Conservation (phyloP, 2,329 filamentous ascomycete species). For the Apiospora arundinis region DNA sequence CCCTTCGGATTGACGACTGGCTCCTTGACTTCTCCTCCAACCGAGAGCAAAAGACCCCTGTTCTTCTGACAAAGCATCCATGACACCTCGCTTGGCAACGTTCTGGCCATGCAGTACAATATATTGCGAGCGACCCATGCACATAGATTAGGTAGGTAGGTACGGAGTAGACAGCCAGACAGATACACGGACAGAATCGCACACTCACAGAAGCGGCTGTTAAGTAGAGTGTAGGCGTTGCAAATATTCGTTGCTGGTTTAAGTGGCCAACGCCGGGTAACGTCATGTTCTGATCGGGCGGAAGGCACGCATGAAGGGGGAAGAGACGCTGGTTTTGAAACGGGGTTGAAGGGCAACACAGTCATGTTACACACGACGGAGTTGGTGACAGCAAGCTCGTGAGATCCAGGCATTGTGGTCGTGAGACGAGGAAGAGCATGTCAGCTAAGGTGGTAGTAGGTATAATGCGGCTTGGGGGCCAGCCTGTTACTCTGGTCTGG, state of each 20-base stretch:
- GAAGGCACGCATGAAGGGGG: not conserved
- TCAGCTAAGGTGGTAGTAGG: not conserved
- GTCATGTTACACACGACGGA: not conserved
- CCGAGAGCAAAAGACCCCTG: constrained; percentile 6
- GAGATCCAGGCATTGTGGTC: not conserved
- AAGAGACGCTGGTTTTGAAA: not conserved
- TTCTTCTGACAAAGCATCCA: not conserved
- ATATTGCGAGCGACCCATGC: not conserved
- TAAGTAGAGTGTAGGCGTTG: not conserved
- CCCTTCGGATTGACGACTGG: not conserved
- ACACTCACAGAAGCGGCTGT: not conserved
- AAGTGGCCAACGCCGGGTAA: not conserved
- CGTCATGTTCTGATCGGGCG: not conserved
- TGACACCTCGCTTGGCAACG: not conserved
- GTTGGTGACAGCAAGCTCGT: not conserved
- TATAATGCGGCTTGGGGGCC: not conserved
- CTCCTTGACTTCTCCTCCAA: not conserved
- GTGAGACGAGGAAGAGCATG: not conserved
- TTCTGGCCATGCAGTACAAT: not conserved
- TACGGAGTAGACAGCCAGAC: not conserved
- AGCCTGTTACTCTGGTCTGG: not conserved
- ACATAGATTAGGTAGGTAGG: not conserved
- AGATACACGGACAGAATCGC: not conserved
- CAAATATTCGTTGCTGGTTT: not conserved
- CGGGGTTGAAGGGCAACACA: not conserved